Percentiles rank a stretch among this genome's conserved stretches.
phyloP scores from a whole-genome alignment of 2,329 filamentous ascomycete species.

The Talaromyces rugulosus region DNA sequence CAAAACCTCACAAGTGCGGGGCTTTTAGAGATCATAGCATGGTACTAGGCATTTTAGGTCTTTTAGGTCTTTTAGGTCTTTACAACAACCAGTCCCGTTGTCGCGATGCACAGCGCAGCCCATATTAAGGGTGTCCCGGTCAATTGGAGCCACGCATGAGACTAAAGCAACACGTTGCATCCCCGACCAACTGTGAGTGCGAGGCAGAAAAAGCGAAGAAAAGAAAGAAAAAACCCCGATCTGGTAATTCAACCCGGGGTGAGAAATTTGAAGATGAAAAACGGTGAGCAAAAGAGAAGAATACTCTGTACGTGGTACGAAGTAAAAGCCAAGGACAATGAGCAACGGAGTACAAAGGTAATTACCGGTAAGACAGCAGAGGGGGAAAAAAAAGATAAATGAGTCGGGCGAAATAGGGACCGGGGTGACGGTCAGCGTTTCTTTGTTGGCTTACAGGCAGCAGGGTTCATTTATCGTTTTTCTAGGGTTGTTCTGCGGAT shows the following conservation, averaged over 20 bases:
- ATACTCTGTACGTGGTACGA: background rate
- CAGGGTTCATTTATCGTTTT: background rate
- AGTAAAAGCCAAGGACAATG: background rate
- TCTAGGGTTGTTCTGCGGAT: background rate
- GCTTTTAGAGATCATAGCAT: background rate
- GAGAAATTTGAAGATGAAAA: background rate
- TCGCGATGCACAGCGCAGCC: background rate
- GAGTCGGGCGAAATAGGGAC: background rate
- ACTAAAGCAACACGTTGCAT: slow-evolving; percentile 12
- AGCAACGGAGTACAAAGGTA: too few relatives aligned
- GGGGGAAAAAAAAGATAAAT: background rate
- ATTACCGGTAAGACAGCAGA: background rate
- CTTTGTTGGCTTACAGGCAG: background rate
- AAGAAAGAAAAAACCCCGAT: background rate
- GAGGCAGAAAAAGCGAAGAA: background rate
- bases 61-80: background rate
- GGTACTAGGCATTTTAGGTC: too few relatives aligned
- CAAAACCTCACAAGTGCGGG: background rate
- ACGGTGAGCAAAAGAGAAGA: background rate
- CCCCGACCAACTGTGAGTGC: background rate
- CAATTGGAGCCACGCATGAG: slow-evolving; percentile 16
- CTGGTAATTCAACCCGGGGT: background rate
- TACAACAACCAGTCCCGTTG: background rate
- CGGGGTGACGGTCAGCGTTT: background rate
- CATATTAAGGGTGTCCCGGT: slow-evolving; percentile 2